Evolutionary conservation across 2,329 filamentous ascomycete genomes (phyloP).

Genomic region (Clarireedia homoeocarpa): DNA sequence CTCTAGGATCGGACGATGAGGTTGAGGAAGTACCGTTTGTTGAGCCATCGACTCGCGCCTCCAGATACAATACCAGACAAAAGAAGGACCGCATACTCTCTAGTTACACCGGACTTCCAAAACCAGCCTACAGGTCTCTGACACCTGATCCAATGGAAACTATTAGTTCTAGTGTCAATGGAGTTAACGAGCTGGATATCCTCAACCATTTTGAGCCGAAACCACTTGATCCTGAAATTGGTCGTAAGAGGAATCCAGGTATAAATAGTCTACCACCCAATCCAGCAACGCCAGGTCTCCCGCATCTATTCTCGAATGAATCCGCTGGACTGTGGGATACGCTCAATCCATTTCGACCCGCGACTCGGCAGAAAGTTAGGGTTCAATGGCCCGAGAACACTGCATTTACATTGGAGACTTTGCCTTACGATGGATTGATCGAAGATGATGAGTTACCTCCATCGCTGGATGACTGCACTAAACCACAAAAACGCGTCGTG

Average conservation of each 20-base stretch:
- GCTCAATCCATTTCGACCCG: constrained; percentile 1
- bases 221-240: constrained; percentile 10
- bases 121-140: neutral
- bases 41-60: neutral
- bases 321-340: constrained; percentile 5
- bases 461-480: neutral
- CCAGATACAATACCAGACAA: constrained; percentile 4
- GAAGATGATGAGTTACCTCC: constrained; percentile 21
- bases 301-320: constrained; percentile 6
- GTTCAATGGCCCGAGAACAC: constrained; percentile 27
- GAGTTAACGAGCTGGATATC: constrained; percentile 17
- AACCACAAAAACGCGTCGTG: constrained; percentile 1
- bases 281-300: constrained; percentile 3
- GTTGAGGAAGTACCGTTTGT: neutral
- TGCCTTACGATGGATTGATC: constrained; percentile 35
- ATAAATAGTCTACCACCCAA: constrained; percentile 19
- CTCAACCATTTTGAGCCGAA: constrained; percentile 19
- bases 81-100: neutral
- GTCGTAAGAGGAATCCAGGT: constrained; percentile 20
- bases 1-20: neutral
- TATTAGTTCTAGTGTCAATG: neutral
- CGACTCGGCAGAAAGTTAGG: neutral
- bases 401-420: constrained; percentile 34
- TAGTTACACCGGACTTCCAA: neutral
- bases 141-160: constrained; percentile 3